A percentile compares a stretch with the other conserved stretches of the same genome.
phyloP scores from a whole-genome alignment of 768 basidiomycete species.

The Lentinula sp. region DNA sequence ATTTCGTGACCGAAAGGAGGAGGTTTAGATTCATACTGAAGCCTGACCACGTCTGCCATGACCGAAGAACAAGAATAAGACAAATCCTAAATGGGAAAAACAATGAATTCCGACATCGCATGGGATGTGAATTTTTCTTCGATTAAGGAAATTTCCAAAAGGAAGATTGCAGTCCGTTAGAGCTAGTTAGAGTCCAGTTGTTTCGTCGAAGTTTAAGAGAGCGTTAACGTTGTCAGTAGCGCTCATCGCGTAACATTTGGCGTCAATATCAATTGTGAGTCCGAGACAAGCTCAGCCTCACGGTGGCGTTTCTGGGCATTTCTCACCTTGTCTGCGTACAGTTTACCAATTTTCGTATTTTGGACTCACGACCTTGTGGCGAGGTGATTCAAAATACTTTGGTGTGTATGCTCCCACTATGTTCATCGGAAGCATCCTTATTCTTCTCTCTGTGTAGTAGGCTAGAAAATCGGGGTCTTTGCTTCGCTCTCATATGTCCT shows the following conservation, averaged over 20 bases:
- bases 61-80: not conserved
- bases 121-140: not conserved
- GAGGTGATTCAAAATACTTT: not conserved
- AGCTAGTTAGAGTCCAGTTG: too few species aligned
- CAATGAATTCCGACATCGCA: not conserved
- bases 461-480: not conserved
- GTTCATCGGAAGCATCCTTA: not conserved
- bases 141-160: too few species aligned
- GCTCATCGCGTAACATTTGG: not conserved
- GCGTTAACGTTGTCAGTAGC: not conserved
- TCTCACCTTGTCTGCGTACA: too few species aligned
- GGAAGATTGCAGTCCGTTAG: too few species aligned
- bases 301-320: too few species aligned
- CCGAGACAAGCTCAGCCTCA: not conserved
- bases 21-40: not conserved
- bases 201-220: too few species aligned
- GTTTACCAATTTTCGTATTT: not conserved
- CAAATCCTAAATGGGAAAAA: not conserved
- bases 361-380: not conserved
- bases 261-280: too few species aligned
- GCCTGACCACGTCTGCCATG: not conserved
- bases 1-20: slow-evolving; percentile 48
- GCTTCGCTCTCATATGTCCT: not conserved
- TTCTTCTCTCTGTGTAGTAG: not conserved
- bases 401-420: not conserved